Evolutionary conservation across 2,329 filamentous ascomycete genomes (phyloP).

Genomic region (Sporothrix schenckii): DNA sequence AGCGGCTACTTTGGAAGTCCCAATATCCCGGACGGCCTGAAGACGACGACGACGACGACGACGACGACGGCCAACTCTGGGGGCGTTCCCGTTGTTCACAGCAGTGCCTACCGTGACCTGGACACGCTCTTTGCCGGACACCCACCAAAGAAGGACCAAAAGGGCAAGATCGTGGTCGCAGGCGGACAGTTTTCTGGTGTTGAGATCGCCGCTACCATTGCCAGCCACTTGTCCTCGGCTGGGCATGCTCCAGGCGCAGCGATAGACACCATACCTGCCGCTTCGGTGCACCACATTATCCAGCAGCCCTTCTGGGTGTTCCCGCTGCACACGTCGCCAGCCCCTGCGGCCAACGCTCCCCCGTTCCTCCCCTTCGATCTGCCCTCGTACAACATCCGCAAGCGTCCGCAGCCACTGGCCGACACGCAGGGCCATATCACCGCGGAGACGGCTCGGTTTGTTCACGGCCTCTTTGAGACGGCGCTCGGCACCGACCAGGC

Average conservation of each 20-base stretch:
- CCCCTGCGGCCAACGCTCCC: conserved; percentile 52
- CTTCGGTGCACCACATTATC: conserved; percentile 68
- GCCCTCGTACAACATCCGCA: conserved; percentile 68
- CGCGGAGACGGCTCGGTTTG: conserved; percentile 57
- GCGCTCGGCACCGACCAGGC: conserved; percentile 59
- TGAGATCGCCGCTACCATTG: conserved; percentile 74
- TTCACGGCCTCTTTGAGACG: conserved; percentile 55
- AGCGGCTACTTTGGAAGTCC: conserved; percentile 75
- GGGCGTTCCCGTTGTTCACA: conserved; percentile 63
- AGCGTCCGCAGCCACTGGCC: conserved; percentile 60
- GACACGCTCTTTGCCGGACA: conserved; percentile 48
- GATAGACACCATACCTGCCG: conserved; percentile 49
- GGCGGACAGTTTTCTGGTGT: conserved; percentile 83
- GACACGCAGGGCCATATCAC: conserved; percentile 68
- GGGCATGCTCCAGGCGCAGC: conserved; percentile 53
- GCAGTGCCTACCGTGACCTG: conserved; percentile 65
- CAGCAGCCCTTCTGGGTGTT: conserved; percentile 74
- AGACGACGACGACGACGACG: conserved; percentile 38
- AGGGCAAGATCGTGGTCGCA: conserved; percentile 70
- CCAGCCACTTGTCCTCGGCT: conserved; percentile 69
- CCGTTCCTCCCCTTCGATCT: conserved; percentile 75
- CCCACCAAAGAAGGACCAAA: conserved; percentile 34
- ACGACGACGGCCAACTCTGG: conserved; percentile 41
- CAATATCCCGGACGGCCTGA: conserved; percentile 52
- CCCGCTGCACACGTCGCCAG: conserved; percentile 58